A percentile compares a stretch with the other conserved stretches of the same genome.
These are phyloP conservation scores for Umbelopsis sp. DNA, from an alignment of 192 early-diverging fungal genomes.

Conservation along the genomic window DNA sequence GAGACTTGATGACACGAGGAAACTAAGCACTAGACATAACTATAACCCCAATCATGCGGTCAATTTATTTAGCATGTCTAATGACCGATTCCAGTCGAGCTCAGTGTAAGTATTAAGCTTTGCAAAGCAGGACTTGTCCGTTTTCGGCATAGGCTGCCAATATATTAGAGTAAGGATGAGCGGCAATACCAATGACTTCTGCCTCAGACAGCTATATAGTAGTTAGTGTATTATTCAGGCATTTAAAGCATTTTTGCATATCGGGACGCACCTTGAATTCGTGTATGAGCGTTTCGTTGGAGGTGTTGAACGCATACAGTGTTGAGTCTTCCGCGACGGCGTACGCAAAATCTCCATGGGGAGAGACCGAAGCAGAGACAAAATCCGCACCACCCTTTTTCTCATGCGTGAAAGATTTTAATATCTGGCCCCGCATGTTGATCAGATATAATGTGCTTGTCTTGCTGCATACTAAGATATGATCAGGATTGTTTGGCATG, in stretches of 20 bases:
- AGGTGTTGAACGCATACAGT: slow-evolving; percentile 70
- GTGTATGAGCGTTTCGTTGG: slow-evolving; percentile 55
- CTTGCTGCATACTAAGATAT: slow-evolving; percentile 80
- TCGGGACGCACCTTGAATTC: slow-evolving; percentile 45
- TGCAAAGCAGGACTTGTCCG: slow-evolving; percentile 66
- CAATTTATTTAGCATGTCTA: too few relatives aligned
- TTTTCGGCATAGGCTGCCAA: slow-evolving; percentile 67
- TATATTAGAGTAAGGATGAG: slow-evolving; percentile 88
- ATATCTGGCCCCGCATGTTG: slow-evolving; percentile 60
- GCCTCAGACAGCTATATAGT: slow-evolving; percentile 54
- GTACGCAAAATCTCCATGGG: slow-evolving; percentile 85
- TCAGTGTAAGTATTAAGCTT: slow-evolving; percentile 42
- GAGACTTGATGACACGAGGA: too few relatives aligned
- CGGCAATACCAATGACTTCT: slow-evolving; percentile 76
- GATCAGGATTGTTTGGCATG: slow-evolving; percentile 65
- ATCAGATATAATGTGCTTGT: slow-evolving; percentile 76
- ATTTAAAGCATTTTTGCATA: not conserved
- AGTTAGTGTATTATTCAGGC: not conserved
- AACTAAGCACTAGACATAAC: too few relatives aligned
- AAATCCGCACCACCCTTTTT: slow-evolving; percentile 56
- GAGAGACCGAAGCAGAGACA: slow-evolving; percentile 60
- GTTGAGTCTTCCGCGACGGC: slow-evolving; percentile 70
- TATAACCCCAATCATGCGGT: too few relatives aligned
- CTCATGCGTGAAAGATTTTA: slow-evolving; percentile 52
- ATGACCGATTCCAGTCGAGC: too few relatives aligned